Conservation (phyloP, 139 green algal species). For the Tetradesmus lagerheimii region DNA sequence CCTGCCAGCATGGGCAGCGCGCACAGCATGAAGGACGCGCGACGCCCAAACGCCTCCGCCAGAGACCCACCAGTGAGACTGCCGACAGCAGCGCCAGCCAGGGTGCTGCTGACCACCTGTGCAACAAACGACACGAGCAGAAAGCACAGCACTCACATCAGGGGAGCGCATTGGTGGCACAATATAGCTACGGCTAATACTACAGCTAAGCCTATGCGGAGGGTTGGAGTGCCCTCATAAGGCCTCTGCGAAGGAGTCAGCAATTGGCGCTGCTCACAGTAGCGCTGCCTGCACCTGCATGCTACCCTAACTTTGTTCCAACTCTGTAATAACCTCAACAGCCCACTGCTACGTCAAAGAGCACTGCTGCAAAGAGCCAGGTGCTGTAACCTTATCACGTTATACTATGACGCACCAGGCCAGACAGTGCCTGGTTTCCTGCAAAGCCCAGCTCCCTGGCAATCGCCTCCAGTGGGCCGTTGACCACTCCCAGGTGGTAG, state of each 20-base stretch:
- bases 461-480: slow-evolving; percentile 90
- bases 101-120: slow-evolving; percentile 87
- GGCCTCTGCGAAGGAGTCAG: not conserved
- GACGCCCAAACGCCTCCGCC: slow-evolving; percentile 82
- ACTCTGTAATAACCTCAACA: no score
- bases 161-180: no score
- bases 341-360: not conserved
- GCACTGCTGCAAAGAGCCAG: no score
- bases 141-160: not conserved
- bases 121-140: not conserved
- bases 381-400: not conserved
- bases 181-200: no score
- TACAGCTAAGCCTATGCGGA: no score
- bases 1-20: slow-evolving; percentile 81
- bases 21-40: slow-evolving; percentile 76
- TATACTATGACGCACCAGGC: slow-evolving; percentile 59
- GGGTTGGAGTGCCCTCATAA: no score
- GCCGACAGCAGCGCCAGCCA: slow-evolving; percentile 85
- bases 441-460: slow-evolving; percentile 85
- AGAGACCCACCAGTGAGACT: slow-evolving; percentile 75
- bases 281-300: not conserved
- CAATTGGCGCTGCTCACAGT: no score
- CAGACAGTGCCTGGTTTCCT: slow-evolving; percentile 76
- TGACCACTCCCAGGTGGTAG: slow-evolving; percentile 91
- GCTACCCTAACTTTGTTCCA: no score